Percentiles rank a stretch among this genome's conserved stretches.
Evolutionary conservation across 179 eudicot species (phyloP).

Genomic region (Camellia oleifera): DNA sequence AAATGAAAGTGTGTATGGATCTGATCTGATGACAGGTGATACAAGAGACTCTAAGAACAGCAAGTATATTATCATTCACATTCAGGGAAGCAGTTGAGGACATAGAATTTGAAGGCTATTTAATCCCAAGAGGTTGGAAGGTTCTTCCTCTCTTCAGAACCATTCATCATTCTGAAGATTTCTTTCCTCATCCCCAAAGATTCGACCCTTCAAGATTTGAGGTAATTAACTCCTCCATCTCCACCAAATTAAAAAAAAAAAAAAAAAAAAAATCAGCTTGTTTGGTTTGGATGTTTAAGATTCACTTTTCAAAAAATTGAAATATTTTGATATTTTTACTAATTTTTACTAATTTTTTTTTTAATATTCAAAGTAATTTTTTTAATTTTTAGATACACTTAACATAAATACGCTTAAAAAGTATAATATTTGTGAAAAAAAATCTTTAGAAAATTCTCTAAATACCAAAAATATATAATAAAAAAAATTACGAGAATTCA

Average conservation of each 20-base stretch:
- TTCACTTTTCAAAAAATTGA: no score
- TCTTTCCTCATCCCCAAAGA: conserved; percentile 74
- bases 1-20: neutral
- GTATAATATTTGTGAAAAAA: no score
- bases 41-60: conserved; percentile 74
- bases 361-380: no score
- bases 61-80: conserved; percentile 84
- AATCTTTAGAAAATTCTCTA: no score
- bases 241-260: no score
- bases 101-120: conserved; percentile 71
- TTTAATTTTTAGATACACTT: no score
- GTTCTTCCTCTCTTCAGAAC: conserved; percentile 82
- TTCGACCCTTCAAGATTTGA: conserved; percentile 93
- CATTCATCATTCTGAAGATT: conserved; percentile 67
- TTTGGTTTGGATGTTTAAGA: no score
- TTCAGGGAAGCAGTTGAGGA: conserved; percentile 91
- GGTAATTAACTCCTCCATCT: conserved; percentile 29
- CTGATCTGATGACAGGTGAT: conserved; percentile 44
- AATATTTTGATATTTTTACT: no score
- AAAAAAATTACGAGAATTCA: no score
- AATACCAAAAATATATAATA: no score
- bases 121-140: conserved; percentile 94
- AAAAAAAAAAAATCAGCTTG: neutral
- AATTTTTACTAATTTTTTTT: no score
- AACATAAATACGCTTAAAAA: no score